Percentiles rank a stretch among this genome's conserved stretches.
Evolutionary conservation across 2,329 filamentous ascomycete species (phyloP).

Genomic region (Paecilomyces sp.): DNA sequence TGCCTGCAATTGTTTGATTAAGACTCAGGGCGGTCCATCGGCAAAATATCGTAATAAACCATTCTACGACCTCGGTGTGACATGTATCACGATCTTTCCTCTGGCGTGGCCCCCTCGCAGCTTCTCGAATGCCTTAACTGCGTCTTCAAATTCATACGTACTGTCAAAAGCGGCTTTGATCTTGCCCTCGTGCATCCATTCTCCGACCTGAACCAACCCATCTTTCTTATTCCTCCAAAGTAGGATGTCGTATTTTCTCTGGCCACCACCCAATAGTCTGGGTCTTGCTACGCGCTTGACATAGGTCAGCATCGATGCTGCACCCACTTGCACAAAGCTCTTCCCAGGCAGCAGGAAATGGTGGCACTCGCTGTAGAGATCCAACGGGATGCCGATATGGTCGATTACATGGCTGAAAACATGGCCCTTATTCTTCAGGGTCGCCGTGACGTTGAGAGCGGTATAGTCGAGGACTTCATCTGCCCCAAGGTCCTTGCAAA

Average conservation of each 20-base stretch:
- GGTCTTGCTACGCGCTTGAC: slow-evolving; percentile 37
- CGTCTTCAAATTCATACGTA: slow-evolving; percentile 50
- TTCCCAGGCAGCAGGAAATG: slow-evolving; percentile 44
- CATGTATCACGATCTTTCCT: slow-evolving; percentile 53
- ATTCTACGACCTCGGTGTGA: slow-evolving; percentile 12
- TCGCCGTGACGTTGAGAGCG: slow-evolving; percentile 39
- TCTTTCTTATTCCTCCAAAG: slow-evolving; percentile 31
- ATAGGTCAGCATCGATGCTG: slow-evolving; percentile 21
- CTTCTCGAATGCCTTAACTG: slow-evolving; percentile 51
- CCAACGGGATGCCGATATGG: slow-evolving; percentile 45
- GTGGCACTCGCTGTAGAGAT: slow-evolving; percentile 49
- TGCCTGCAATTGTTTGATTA: not conserved
- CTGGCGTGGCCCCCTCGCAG: slow-evolving; percentile 49
- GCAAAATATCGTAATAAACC: not conserved
- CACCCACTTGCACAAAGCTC: slow-evolving; percentile 49
- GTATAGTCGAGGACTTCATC: slow-evolving; percentile 59
- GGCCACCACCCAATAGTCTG: slow-evolving; percentile 44
- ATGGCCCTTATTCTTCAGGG: slow-evolving; percentile 41
- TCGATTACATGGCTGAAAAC: slow-evolving; percentile 52
- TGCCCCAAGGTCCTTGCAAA: slow-evolving; percentile 54
- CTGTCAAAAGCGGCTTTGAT: slow-evolving; percentile 51
- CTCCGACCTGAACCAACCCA: slow-evolving; percentile 44
- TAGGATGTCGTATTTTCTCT: slow-evolving; percentile 28
- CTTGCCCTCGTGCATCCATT: slow-evolving; percentile 53
- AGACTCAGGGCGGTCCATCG: no score